These are phyloP conservation scores for Arthrinium puccinioides DNA, from an alignment of 2,329 filamentous ascomycete species.

Conservation along the genomic window DNA sequence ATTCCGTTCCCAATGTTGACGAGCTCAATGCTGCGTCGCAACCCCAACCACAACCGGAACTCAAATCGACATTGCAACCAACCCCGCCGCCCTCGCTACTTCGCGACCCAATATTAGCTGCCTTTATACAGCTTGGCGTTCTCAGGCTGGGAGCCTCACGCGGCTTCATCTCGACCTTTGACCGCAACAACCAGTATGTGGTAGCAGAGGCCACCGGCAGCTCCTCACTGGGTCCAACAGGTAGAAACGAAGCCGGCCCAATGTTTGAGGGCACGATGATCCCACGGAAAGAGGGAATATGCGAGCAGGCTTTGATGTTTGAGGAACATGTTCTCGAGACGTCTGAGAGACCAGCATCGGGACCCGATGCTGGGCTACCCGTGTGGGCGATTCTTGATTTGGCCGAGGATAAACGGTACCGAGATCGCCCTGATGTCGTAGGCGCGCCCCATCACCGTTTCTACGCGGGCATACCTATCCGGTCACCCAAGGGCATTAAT, in stretches of 20 bases:
- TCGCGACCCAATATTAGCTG: slow-evolving; percentile 27
- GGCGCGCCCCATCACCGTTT: slow-evolving; percentile 8
- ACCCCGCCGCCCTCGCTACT: background rate
- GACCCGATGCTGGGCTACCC: background rate
- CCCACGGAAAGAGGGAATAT: slow-evolving; percentile 18
- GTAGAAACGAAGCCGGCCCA: slow-evolving; percentile 2
- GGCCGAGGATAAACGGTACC: background rate
- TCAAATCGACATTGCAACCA: background rate
- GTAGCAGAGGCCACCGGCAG: slow-evolving; percentile 41
- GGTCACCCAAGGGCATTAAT: slow-evolving; percentile 5
- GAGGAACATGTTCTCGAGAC: slow-evolving; percentile 11
- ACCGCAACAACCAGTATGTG: slow-evolving; percentile 38
- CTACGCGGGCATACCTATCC: slow-evolving; percentile 8
- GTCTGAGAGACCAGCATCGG: background rate
- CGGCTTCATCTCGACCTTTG: slow-evolving; percentile 43
- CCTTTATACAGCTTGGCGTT: slow-evolving; percentile 41
- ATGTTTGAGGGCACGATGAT: slow-evolving; percentile 20
- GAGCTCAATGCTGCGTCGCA: background rate
- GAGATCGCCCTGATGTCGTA: background rate
- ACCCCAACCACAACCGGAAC: background rate
- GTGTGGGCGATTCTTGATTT: background rate
- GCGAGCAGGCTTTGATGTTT: slow-evolving; percentile 10
- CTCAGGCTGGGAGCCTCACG: slow-evolving; percentile 32
- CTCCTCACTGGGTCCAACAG: slow-evolving; percentile 27
- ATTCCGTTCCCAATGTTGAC: background rate